Evolutionary conservation across 2,329 filamentous ascomycete species (phyloP), one percentile per base, ranked within the genome.

Genomic region (Hawksworthiomyces lignivorus): DNA sequence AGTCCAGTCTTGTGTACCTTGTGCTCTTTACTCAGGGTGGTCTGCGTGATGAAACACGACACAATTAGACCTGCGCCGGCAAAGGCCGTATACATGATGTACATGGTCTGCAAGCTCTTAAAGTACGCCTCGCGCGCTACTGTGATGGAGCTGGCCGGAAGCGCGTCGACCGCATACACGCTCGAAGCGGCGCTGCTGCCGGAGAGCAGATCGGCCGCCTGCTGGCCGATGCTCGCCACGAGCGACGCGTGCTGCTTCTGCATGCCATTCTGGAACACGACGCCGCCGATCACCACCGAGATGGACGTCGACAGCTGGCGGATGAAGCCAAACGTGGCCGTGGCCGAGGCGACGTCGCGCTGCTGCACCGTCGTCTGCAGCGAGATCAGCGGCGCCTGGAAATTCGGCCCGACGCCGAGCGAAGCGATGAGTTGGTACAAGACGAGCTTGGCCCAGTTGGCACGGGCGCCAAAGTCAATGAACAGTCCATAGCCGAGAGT

Each of bases 101-200:
- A 80, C 75, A 80, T 77, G 43, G 64, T 70, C 36, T 63, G 62
- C 47, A 79, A 50, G 38, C 69, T 66, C 30, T 60, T 60, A 60
- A 68, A 70, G 51, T 71, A 78, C 0, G 73, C 71, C 0, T 50
- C 55, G 24, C 64, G 61, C 3, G 68, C 70, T 2, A 67, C 53
- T 9, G 51, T 50, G 3, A 61, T 69, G 36, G 76, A 63, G 3
- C 59, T 57, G 0, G 64, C 60, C 0, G 68, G 66, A 7, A 86
- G 62, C 1, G 54, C 49, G n/a, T 69, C 62, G 17, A 85, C 72
- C 9, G 76, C 53, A 17, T 70, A 65, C 2, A 81, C 74, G 53
- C 75, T 80, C 17, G 82, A 72, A 12, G 77, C 71, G 27, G 82
- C 77, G 43, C 72, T 68, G 49, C 65, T 62, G n/a, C 80, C 79